These are phyloP conservation scores for Xylariomycetidae sp. DNA, from an alignment of 2,329 filamentous ascomycete species.

Conservation along the genomic window DNA sequence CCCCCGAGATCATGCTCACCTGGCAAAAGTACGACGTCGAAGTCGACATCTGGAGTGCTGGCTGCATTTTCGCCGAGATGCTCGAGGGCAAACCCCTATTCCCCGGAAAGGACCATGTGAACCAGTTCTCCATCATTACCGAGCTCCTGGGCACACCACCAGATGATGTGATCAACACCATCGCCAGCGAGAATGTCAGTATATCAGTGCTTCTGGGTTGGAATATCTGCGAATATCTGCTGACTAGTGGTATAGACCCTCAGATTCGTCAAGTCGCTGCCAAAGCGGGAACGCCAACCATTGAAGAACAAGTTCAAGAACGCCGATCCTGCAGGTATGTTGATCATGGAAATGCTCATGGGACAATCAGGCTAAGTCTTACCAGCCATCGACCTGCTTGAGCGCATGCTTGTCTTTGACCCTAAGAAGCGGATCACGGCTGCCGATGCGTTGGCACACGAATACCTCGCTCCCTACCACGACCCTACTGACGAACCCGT, in stretches of 20 bases:
- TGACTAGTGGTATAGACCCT: constrained; percentile 60
- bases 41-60: constrained; percentile 98
- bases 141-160: constrained; percentile 94
- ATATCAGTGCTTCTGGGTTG: background rate
- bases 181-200: constrained; percentile 93
- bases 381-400: constrained; percentile 86
- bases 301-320: constrained; percentile 90
- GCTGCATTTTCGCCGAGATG: constrained; percentile 99
- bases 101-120: constrained; percentile 98
- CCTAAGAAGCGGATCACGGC: constrained; percentile 94
- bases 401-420: constrained; percentile 97
- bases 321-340: constrained; percentile 73
- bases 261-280: constrained; percentile 94
- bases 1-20: constrained; percentile 99
- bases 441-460: constrained; percentile 78
- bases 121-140: constrained; percentile 99
- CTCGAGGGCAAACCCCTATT: constrained; percentile 97
- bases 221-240: constrained; percentile 3
- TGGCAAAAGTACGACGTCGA: constrained; percentile 99
- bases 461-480: constrained; percentile 94
- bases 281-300: constrained; percentile 87
- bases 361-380: constrained; percentile 22
- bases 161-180: constrained; percentile 97
- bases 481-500: constrained; percentile 95
- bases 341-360: background rate